Conservation (phyloP, 176 grass and related monocot genomes). For the Guadua angustifolia region DNA sequence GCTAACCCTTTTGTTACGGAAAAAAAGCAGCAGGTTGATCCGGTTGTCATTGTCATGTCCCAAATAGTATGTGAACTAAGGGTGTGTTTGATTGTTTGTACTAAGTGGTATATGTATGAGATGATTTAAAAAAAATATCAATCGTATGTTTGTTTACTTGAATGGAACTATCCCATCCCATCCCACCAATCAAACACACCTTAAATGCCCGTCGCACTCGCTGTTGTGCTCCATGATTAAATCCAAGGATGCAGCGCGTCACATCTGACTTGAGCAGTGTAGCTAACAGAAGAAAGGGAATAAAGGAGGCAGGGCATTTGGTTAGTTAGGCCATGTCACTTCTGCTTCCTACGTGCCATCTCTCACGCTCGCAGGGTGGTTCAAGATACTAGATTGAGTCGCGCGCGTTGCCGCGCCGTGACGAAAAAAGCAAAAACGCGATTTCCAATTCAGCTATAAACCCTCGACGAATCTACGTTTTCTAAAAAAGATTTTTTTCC, state of each 20-base stretch:
- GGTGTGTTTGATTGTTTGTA: no score
- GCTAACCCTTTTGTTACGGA: not conserved
- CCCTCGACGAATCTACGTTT: no score
- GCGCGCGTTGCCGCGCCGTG: no score
- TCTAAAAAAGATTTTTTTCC: no score
- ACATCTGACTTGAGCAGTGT: not conserved
- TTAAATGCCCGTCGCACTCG: not conserved
- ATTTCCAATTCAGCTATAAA: no score
- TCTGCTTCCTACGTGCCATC: not conserved
- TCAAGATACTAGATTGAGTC: no score
- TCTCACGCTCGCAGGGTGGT: not conserved
- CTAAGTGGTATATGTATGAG: no score
- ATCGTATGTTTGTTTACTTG: no score
- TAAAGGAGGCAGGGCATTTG: not conserved
- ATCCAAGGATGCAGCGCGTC: not conserved
- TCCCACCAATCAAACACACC: no score
- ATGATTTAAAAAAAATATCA: no score
- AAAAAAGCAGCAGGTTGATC: not conserved
- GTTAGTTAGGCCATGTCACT: constrained; percentile 17
- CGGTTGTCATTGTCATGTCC: not conserved
- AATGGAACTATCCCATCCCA: no score
- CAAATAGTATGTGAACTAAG: not conserved
- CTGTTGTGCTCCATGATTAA: not conserved
- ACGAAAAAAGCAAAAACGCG: no score
- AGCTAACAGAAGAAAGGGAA: not conserved